Conservation (phyloP, 495 filamentous ascomycete genomes). For the Tuber borchii region DNA sequence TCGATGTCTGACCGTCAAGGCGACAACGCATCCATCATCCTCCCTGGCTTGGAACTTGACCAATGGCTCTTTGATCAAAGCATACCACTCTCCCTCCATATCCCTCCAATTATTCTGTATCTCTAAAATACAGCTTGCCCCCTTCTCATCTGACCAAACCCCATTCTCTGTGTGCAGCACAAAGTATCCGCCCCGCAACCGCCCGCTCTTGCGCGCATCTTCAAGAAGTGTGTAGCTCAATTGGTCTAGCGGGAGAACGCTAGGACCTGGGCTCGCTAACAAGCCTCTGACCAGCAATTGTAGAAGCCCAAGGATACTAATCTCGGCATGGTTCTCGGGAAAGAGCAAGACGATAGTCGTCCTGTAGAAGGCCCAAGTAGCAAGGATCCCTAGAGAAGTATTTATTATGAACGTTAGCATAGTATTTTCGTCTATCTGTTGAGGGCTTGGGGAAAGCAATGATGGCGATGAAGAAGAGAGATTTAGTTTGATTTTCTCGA, state of each 20-base stretch:
- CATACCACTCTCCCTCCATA: neutral
- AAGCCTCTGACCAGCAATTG: neutral
- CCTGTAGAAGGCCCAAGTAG: neutral
- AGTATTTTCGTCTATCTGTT: neutral
- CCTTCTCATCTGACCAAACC: neutral
- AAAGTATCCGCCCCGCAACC: neutral
- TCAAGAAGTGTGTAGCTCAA: neutral
- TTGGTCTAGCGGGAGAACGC: neutral
- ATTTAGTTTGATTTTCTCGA: neutral
- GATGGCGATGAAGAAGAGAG: neutral
- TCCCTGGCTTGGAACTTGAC: neutral
- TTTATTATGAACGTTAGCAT: slow-evolving; percentile 3
- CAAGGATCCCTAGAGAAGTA: slow-evolving; percentile 3
- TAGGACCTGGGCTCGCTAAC: neutral
- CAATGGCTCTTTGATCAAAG: slow-evolving; percentile 4
- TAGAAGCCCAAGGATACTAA: neutral
- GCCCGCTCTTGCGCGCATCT: neutral
- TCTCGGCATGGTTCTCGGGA: neutral
- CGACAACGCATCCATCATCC: neutral
- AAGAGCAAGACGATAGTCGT: neutral
- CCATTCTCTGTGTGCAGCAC: neutral
- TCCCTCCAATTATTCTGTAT: slow-evolving; percentile 6
- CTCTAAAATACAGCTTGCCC: neutral
- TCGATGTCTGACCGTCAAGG: neutral
- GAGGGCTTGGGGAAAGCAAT: neutral